These are phyloP conservation scores for Picochlorum sp. DNA, from an alignment of 139 green algal species.

Conservation along the genomic window DNA sequence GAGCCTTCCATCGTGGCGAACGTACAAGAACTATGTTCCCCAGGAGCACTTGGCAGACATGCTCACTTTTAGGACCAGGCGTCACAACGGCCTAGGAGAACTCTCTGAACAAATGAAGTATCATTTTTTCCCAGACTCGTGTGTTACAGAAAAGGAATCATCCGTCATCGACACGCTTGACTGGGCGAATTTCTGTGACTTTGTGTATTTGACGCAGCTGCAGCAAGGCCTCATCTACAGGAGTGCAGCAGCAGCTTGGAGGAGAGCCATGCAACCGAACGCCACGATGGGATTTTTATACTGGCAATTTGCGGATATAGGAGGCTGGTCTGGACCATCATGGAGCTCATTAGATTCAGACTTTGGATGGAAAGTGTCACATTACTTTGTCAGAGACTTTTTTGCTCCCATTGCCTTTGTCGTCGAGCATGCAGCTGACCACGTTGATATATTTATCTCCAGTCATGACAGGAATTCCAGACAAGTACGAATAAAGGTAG, in stretches of 20 bases:
- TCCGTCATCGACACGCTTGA: not conserved
- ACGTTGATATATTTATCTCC: no score
- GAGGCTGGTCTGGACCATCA: conserved; percentile 48
- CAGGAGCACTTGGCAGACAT: conserved; percentile 38
- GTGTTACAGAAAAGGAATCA: not conserved
- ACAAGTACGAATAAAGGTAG: no score
- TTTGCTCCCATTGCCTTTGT: conserved; percentile 20
- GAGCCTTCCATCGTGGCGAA: conserved; percentile 41
- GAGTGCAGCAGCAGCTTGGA: conserved; percentile 47
- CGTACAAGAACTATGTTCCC: conserved; percentile 21
- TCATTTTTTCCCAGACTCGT: conserved; percentile 20
- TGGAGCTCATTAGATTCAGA: conserved; percentile 55
- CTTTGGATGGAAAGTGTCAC: conserved; percentile 53
- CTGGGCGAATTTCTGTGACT: conserved; percentile 1
- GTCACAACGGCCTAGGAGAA: conserved; percentile 51
- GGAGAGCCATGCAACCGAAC: conserved; percentile 30
- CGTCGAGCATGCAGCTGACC: not conserved
- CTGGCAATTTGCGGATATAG: conserved; percentile 76
- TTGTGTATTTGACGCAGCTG: conserved; percentile 50
- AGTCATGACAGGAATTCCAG: no score
- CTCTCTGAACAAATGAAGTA: conserved; percentile 44
- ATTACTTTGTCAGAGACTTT: conserved; percentile 36
- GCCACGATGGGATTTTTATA: conserved; percentile 73
- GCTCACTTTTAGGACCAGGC: conserved; percentile 48
- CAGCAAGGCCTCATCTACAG: conserved; percentile 67